Evolutionary conservation across 139 green algal genomes (phyloP).

Genomic region (Trebouxia sp.): DNA sequence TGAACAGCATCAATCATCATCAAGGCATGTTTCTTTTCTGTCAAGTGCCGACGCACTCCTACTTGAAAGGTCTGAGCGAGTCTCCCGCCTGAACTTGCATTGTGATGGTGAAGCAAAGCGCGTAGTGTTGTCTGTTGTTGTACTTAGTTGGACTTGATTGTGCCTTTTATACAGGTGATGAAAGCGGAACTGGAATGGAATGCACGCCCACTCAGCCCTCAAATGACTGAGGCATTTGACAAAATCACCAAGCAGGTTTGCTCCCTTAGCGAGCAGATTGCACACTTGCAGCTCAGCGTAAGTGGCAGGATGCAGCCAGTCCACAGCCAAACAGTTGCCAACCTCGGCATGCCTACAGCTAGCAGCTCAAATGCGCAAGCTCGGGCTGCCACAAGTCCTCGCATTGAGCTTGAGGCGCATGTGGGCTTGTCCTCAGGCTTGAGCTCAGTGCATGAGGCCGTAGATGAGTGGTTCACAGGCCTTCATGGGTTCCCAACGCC

Average conservation of each 20-base stretch:
- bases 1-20: not conserved
- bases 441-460: constrained; percentile 25
- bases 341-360: constrained; percentile 1
- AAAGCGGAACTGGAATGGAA: constrained; percentile 22
- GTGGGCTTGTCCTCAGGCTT: constrained; percentile 28
- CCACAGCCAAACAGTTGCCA: not conserved
- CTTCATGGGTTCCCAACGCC: constrained; percentile 26
- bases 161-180: constrained; percentile 5
- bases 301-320: not conserved
- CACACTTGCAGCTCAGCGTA: constrained; percentile 23
- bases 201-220: constrained; percentile 24
- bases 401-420: constrained; percentile 24
- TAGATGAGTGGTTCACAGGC: constrained; percentile 29
- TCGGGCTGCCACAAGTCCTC: not conserved
- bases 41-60: not conserved
- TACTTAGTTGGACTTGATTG: constrained; percentile 18
- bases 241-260: constrained; percentile 26
- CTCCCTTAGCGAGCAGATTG: constrained; percentile 27
- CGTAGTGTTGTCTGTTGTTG: constrained; percentile 16
- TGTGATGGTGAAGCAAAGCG: constrained; percentile 15
- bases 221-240: constrained; percentile 27
- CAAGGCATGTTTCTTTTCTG: constrained; percentile 27
- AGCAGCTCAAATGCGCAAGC: constrained; percentile 7
- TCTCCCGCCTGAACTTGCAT: constrained; percentile 18
- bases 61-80: constrained; percentile 17